Evolutionary conservation across 1,284 basidiomycete species (phyloP).

Genomic region (Anthracocystis setariae): DNA sequence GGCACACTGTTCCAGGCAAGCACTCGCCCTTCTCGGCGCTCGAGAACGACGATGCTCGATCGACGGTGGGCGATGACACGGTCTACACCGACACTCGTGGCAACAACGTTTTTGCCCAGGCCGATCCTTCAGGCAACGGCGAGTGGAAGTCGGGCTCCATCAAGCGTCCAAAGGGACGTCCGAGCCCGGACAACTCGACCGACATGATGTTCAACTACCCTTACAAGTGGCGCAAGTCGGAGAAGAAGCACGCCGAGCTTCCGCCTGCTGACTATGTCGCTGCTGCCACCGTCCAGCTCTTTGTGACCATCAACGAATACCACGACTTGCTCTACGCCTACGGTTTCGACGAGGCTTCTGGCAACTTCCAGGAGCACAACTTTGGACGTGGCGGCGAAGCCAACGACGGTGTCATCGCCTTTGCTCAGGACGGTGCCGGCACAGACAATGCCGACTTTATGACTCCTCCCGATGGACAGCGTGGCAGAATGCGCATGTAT

Average conservation of each 20-base stretch:
- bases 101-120: constrained; percentile 60
- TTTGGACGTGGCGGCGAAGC: constrained; percentile 87
- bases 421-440: constrained; percentile 92
- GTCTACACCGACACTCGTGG: constrained; percentile 55
- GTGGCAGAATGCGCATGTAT: constrained; percentile 95
- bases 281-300: constrained; percentile 53
- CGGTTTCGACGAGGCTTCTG: constrained; percentile 88
- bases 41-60: constrained; percentile 19
- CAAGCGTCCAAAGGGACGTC: constrained; percentile 46
- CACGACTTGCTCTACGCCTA: constrained; percentile 68
- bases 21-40: constrained; percentile 38
- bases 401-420: constrained; percentile 89
- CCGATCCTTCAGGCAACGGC: constrained; percentile 48
- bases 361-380: constrained; percentile 98
- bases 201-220: constrained; percentile 57
- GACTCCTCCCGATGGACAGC: constrained; percentile 73
- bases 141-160: constrained; percentile 42
- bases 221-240: constrained; percentile 59
- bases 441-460: constrained; percentile 73
- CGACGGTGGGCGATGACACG: constrained; percentile 35
- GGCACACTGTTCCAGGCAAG: constrained; percentile 54
- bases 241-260: constrained; percentile 51
- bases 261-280: constrained; percentile 49
- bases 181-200: constrained; percentile 42
- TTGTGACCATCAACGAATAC: constrained; percentile 59